A percentile compares a stretch with the other conserved stretches of the same genome.
Conservation (phyloP, 257 asterid species). For the Scutellaria minor region DNA sequence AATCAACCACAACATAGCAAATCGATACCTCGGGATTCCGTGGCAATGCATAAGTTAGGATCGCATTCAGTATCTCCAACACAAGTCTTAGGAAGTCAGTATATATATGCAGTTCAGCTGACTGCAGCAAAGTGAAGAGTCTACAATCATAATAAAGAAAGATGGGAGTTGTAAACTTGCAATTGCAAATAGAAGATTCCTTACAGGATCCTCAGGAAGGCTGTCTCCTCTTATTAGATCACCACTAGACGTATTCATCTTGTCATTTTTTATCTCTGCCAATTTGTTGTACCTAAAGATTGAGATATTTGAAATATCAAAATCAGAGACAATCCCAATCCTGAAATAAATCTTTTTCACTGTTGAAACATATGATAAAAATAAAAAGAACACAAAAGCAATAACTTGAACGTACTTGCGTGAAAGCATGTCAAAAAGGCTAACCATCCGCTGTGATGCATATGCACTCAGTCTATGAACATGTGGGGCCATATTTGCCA, state of each 20-base stretch:
- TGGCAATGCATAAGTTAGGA: conserved; percentile 87
- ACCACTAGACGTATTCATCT: conserved; percentile 61
- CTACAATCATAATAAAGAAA: conserved; percentile 20
- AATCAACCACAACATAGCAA: conserved; percentile 29
- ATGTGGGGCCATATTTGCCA: conserved; percentile 99
- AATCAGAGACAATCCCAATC: conserved; percentile 23
- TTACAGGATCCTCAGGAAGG: conserved; percentile 79
- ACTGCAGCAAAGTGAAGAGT: conserved; percentile 52
- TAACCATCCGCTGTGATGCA: conserved; percentile 94
- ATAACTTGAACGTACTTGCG: conserved; percentile 76
- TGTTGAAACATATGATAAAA: conserved; percentile 12
- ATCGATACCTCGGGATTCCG: conserved; percentile 86
- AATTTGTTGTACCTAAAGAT: conserved; percentile 83
- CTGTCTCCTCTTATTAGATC: conserved; percentile 66
- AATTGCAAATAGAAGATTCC: conserved; percentile 20
- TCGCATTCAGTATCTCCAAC: conserved; percentile 86
- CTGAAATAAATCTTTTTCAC: not conserved
- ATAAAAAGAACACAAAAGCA: not conserved
- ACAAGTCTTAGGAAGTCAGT: conserved; percentile 95
- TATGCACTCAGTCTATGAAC: conserved; percentile 87
- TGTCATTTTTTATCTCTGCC: conserved; percentile 83
- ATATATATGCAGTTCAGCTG: conserved; percentile 87
- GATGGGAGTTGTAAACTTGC: conserved; percentile 31
- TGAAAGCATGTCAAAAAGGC: conserved; percentile 96
- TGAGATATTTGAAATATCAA: conserved; percentile 26